phyloP scores from a whole-genome alignment of 2,329 filamentous ascomycete genomes.

The Alternaria sp. region DNA sequence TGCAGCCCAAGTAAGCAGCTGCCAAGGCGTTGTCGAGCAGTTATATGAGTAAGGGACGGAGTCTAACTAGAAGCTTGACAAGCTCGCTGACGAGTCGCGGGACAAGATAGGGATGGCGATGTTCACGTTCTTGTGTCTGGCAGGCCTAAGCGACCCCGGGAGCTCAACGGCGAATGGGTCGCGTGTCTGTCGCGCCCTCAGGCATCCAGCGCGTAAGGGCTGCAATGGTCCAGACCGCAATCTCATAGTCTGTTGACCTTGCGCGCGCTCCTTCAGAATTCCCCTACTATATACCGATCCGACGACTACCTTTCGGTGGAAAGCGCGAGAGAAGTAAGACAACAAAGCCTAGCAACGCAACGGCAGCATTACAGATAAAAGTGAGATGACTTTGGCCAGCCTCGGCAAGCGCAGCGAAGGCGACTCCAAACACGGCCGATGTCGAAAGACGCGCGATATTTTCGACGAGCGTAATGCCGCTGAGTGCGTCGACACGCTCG shows the following conservation, averaged over 20 bases:
- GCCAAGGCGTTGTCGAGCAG: background rate
- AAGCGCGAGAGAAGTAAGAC: constrained; percentile 56
- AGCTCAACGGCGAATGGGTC: background rate
- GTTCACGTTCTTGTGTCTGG: background rate
- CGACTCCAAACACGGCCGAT: constrained; percentile 68
- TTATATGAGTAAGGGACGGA: background rate
- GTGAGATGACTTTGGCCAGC: constrained; percentile 67
- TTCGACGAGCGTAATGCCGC: constrained; percentile 73
- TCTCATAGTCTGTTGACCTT: background rate
- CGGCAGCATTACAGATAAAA: constrained; percentile 69
- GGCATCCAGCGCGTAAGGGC: background rate
- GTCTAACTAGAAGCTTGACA: background rate
- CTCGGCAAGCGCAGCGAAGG: constrained; percentile 69
- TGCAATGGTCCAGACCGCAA: background rate
- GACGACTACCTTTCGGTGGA: constrained; percentile 51
- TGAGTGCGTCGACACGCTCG: constrained; percentile 70
- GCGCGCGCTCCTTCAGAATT: background rate
- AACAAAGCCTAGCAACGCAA: constrained; percentile 61
- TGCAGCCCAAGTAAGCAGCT: background rate
- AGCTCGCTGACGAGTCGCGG: background rate
- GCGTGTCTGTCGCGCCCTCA: background rate
- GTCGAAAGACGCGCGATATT: constrained; percentile 70
- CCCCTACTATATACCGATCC: background rate
- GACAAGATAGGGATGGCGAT: background rate
- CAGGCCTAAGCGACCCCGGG: background rate